Conservation (phyloP, 345 rosid genomes). For the Camelina neglecta region DNA sequence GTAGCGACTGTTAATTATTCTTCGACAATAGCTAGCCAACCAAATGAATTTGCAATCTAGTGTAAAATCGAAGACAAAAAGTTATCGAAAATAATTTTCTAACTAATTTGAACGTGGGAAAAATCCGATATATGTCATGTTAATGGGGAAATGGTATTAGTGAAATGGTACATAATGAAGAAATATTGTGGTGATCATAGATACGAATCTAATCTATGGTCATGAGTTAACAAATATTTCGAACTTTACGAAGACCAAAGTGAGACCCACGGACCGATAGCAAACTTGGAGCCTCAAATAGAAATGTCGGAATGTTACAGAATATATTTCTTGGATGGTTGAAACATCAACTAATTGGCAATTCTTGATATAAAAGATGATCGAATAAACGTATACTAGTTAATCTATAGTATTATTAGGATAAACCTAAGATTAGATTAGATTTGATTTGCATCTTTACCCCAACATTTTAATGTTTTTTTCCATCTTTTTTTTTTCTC, state of each 20-base stretch:
- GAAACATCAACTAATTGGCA: slow-evolving; percentile 4
- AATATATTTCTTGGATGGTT: slow-evolving; percentile 5
- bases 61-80: slow-evolving; percentile 13
- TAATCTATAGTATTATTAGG: slow-evolving; percentile 14
- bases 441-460: slow-evolving; percentile 32
- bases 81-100: slow-evolving; percentile 7
- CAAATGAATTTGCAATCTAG: slow-evolving; percentile 28
- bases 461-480: slow-evolving; percentile 17
- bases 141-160: too few species aligned
- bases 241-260: too few species aligned
- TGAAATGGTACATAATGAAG: too few species aligned
- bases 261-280: too few species aligned
- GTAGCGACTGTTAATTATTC: slow-evolving; percentile 30
- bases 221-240: too few species aligned
- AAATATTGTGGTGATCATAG: too few species aligned
- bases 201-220: too few species aligned
- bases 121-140: too few species aligned
- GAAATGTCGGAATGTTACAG: background rate
- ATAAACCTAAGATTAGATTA: slow-evolving; percentile 31
- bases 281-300: too few species aligned
- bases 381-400: slow-evolving; percentile 11
- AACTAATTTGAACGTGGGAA: background rate
- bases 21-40: slow-evolving; percentile 39
- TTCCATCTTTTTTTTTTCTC: slow-evolving; percentile 23
- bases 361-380: slow-evolving; percentile 13